A percentile compares a stretch with the other conserved stretches of the same genome.
Evolutionary conservation across 495 filamentous ascomycete species (phyloP).

Genomic region (Immersiella caudata): DNA sequence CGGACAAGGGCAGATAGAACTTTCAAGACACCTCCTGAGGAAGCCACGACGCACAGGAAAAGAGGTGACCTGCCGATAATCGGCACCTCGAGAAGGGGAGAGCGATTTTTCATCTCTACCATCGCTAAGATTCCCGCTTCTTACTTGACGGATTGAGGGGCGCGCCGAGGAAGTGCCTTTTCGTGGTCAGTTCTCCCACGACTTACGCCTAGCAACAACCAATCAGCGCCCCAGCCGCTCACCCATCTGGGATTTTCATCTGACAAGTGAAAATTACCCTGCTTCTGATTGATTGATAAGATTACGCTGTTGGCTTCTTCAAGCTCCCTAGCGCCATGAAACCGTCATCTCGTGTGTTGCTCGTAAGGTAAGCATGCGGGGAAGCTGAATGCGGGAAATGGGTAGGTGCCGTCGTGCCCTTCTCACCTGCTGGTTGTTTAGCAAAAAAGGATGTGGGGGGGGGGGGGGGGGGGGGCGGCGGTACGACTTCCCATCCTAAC

Average conservation of each 20-base stretch:
- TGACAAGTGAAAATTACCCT: constrained; percentile 17
- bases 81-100: no score
- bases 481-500: no score
- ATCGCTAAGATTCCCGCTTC: background rate
- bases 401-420: no score
- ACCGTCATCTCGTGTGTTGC: no score
- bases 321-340: background rate
- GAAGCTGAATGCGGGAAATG: no score
- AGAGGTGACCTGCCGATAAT: background rate
- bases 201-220: background rate
- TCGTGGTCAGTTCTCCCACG: background rate
- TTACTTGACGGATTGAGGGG: background rate
- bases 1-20: background rate
- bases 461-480: no score
- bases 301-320: background rate
- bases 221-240: constrained; percentile 12
- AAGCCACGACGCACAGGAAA: background rate
- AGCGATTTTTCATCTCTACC: background rate
- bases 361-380: no score
- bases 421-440: no score
- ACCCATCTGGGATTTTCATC: constrained; percentile 14
- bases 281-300: constrained; percentile 36
- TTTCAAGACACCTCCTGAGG: background rate
- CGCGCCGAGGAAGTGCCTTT: background rate
- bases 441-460: no score